These are phyloP conservation scores for Xylaria polymorpha DNA, from an alignment of 2,329 filamentous ascomycete genomes.

Conservation along the genomic window DNA sequence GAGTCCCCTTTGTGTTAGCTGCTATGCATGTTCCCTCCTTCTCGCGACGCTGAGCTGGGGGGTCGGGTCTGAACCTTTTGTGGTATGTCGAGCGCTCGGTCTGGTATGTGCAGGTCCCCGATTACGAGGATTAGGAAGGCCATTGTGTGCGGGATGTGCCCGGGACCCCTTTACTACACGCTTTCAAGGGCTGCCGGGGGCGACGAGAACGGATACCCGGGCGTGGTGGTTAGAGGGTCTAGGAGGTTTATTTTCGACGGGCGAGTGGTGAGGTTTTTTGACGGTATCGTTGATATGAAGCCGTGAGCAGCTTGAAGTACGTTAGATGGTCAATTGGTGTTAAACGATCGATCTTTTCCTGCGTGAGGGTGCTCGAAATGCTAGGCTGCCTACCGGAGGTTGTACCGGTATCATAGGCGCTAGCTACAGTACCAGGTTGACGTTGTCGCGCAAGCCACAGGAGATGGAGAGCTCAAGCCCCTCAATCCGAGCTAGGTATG, in stretches of 20 bases:
- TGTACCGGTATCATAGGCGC: slow-evolving; percentile 5
- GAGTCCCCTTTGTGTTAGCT: slow-evolving; percentile 23
- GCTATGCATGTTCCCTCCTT: slow-evolving; percentile 18
- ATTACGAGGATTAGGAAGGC: slow-evolving; percentile 92
- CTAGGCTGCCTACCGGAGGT: neutral
- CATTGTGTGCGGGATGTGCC: slow-evolving; percentile 64
- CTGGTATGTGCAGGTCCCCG: slow-evolving; percentile 93
- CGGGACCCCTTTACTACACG: neutral
- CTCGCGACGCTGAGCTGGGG: neutral
- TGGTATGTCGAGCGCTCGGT: slow-evolving; percentile 90
- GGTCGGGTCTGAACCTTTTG: slow-evolving; percentile 72
- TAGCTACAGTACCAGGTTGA: slow-evolving; percentile 5
- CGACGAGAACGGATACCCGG: neutral
- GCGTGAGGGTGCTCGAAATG: neutral
- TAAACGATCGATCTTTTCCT: neutral
- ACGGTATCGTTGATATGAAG: neutral
- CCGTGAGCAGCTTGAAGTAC: neutral
- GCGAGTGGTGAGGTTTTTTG: neutral
- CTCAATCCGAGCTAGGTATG: slow-evolving; percentile 22
- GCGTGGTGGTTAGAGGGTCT: neutral
- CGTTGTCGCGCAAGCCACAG: slow-evolving; percentile 37
- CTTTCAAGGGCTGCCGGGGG: slow-evolving; percentile 2
- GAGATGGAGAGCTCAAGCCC: slow-evolving; percentile 30
- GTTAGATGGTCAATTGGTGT: slow-evolving; percentile 10
- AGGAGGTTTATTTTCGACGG: slow-evolving; percentile 16